Base-by-base conservation (phyloP, 2,329 filamentous ascomycete genomes). In the Diplodia sapinea region DNA sequence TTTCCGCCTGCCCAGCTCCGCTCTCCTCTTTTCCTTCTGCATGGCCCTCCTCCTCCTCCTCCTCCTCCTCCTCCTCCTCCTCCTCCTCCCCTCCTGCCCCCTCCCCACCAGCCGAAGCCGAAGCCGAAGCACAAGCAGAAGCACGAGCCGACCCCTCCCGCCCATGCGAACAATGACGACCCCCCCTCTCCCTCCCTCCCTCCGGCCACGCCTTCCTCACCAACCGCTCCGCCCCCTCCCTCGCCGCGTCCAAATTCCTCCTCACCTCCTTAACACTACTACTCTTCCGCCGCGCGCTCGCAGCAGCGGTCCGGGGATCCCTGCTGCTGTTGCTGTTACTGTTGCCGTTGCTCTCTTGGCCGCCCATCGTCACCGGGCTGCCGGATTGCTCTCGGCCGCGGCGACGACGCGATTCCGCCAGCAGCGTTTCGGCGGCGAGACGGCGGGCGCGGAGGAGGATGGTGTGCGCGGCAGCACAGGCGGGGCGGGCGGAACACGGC, bases 401-500 rank as follows among this genome's bases (percentile, higher is more conserved):
- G 15, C n/a, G n/a, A n/a, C 2, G 23, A 2, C 23, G 23, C 56
- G 83, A 79, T 17, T 84, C 80, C 1, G 80, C 76, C 63, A 84
- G 88, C 63, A 84, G 88, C 71, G 89, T 88, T 71, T 89, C 85
- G 31, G 84, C 82, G 1, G 91, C 89, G 6, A 96, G 82, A 68
- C 88, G 86, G 54, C 86, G 82, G 0, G 93, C 93, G 55, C 89
- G 87, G 0, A 89, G 80, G 2, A 90, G 82, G 57, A 96, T 91
- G 23, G 23, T 26, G 23, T 26, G 23, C 2, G 88, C 49, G 84
- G 87, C n/a, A 76, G 73, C 0, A 2, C n/a, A 7, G n/a, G 15
- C 12, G 31, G 87, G 85, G 0, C 74, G 26, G 59, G 13, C 23
- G 9, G 0, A 26, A 26, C 23, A 26, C 3, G 23, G 23, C 23